Conservation (phyloP, 2,329 filamentous ascomycete species). For the Magnaporthiopsis poae region DNA sequence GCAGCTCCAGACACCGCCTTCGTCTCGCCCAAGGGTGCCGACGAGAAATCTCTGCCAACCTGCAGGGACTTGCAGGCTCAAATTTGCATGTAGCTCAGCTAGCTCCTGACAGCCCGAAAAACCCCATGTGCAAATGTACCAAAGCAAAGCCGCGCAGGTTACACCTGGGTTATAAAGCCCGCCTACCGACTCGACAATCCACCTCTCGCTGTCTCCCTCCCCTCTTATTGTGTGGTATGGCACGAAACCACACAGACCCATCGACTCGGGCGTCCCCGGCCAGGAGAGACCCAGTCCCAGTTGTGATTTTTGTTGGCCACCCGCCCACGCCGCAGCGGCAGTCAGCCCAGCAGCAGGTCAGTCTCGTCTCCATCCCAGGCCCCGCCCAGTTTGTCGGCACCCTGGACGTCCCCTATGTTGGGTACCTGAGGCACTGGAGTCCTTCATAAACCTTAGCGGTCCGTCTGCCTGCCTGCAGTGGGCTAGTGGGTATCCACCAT, state of each 20-base stretch:
- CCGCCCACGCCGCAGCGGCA: not conserved
- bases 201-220: not conserved
- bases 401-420: not conserved
- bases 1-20: not conserved
- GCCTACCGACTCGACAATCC: not conserved
- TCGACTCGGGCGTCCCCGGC: not conserved
- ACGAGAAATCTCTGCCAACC: not conserved
- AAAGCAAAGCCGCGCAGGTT: not conserved
- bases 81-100: not conserved
- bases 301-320: not conserved
- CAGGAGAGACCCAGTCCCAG: not conserved
- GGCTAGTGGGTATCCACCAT: not conserved
- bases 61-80: not conserved
- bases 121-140: not conserved
- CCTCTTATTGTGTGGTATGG: constrained; percentile 1
- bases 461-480: not conserved
- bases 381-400: not conserved
- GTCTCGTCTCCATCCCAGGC: not conserved
- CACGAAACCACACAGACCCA: not conserved
- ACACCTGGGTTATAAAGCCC: not conserved
- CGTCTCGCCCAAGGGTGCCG: not conserved
- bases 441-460: not conserved
- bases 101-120: too few species aligned
- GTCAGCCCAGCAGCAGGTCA: not conserved
- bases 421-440: not conserved